Evolutionary conservation across 768 basidiomycete species (phyloP), one percentile per base, ranked within the genome.

Genomic region (Suillus tomentosus): DNA sequence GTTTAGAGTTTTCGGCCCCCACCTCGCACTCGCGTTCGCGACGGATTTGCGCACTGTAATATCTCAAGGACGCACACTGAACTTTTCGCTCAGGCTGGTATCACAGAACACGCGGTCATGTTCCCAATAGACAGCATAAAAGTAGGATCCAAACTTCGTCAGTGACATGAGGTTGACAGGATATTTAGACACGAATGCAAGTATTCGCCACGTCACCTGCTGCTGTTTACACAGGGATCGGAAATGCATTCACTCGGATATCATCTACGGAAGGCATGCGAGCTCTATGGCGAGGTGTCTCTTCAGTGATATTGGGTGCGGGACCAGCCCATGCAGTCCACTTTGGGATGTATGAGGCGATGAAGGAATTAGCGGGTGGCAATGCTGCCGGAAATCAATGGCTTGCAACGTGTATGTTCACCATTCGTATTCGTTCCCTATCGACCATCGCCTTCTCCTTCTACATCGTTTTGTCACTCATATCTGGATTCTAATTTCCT

Each of bases 121-220:
- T 99, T 93, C 75, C 97, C 97, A 6, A 81, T 99, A 67, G 97
- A 99, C 80, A 96, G 94, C 72, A 98, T 99, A 75, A 99, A 99
- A 84, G 97, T 93, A 31, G 5, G n/a, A 40, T 31, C 48, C 50
- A 47, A 15, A 53, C n/a, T 17, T 22, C 57, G 48, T 64, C 61
- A 65, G 42, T 9, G 17, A 39, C 47, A 27, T 37, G 51, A 51
- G 37, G 65, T 37, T 58, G 5, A 58, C 6, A 42, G 17, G 57
- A 3, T 43, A 56, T 17, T 22, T 31, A 99, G 97, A 99, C 97
- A 54, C 93, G 97, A 73, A 99, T 99, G 97, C 97, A 99, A 81
- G 95, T 99, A 59, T 92, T 96, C 71, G 86, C 94, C 47, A 82
- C 94, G 10, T 91, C 91, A 15, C 92, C 91, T 7, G 87, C 88